Percentiles rank a stretch among this genome's conserved stretches.
Evolutionary conservation across 768 basidiomycete species (phyloP).

Genomic region (Boletus tylopilopsis): DNA sequence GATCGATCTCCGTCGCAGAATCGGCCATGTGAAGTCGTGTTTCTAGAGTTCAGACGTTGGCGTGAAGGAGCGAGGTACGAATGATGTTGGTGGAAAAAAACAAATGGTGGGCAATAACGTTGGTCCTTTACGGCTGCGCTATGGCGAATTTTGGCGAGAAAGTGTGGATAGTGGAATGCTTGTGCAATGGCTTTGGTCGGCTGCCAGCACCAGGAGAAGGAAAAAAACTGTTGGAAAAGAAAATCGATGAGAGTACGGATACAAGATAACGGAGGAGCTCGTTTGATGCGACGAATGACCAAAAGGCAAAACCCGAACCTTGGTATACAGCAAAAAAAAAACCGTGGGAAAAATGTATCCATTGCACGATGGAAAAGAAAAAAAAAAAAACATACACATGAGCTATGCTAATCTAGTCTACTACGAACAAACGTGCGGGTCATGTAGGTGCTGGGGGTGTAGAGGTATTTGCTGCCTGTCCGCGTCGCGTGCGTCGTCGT

Average conservation of each 20-base stretch:
- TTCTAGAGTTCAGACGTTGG: constrained; percentile 15
- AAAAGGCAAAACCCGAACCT: constrained; percentile 33
- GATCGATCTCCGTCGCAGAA: constrained; percentile 88
- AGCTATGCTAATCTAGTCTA: background rate
- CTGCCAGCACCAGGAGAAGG: constrained; percentile 22
- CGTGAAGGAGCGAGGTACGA: constrained; percentile 13
- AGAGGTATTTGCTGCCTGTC: constrained; percentile 8
- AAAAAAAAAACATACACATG: background rate
- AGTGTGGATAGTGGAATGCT: background rate
- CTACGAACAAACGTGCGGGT: background rate
- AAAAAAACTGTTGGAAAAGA: constrained; percentile 9
- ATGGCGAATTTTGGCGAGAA: constrained; percentile 19
- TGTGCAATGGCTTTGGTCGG: constrained; percentile 16
- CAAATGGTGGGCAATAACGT: constrained; percentile 15
- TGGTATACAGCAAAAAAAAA: constrained; percentile 26
- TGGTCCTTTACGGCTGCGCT: constrained; percentile 19
- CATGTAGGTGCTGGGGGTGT: background rate
- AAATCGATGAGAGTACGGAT: constrained; percentile 34
- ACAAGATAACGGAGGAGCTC: constrained; percentile 32
- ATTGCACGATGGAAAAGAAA: background rate
- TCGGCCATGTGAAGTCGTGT: constrained; percentile 58
- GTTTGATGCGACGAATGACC: constrained; percentile 27
- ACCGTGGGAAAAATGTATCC: constrained; percentile 25
- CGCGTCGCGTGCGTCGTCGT: constrained; percentile 27
- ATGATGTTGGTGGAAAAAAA: constrained; percentile 28